A percentile compares a stretch with the other conserved stretches of the same genome.
These are phyloP conservation scores for Infundibulicybe gibba DNA, from an alignment of 768 basidiomycete genomes.

Conservation along the genomic window DNA sequence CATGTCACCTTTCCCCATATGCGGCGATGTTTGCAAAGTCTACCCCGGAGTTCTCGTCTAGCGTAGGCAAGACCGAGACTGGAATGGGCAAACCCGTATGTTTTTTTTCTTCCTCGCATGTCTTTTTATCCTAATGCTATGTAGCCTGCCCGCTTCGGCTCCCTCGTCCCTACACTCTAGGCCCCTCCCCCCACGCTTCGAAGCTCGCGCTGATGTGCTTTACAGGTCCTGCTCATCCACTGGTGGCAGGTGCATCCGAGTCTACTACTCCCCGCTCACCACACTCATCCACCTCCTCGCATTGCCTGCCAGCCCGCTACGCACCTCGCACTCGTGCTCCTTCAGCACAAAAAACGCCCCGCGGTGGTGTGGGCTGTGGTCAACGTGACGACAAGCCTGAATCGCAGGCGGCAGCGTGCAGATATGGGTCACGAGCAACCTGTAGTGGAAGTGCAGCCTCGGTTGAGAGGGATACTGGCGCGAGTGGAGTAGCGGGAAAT, in stretches of 20 bases:
- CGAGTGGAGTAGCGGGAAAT: constrained; percentile 40
- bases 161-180: constrained; percentile 68
- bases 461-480: constrained; percentile 28
- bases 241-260: constrained; percentile 82
- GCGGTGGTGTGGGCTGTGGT: constrained; percentile 90
- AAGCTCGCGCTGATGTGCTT: constrained; percentile 1
- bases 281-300: constrained; percentile 91
- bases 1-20: too few relatives aligned
- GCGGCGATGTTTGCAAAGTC: too few relatives aligned
- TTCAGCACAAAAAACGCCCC: constrained; percentile 68
- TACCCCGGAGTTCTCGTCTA: too few relatives aligned
- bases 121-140: background rate
- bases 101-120: constrained; percentile 7
- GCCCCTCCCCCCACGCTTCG: constrained; percentile 30
- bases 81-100: constrained; percentile 76
- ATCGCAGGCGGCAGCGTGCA: constrained; percentile 82
- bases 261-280: constrained; percentile 85
- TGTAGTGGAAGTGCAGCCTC: constrained; percentile 45
- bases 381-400: constrained; percentile 82
- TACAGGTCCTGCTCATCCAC: constrained; percentile 77
- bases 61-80: constrained; percentile 78
- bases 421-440: constrained; percentile 95
- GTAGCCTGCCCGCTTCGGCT: constrained; percentile 63
- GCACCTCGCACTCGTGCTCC: constrained; percentile 72
- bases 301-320: constrained; percentile 94